Evolutionary conservation across 2,329 filamentous ascomycete species (phyloP).

Genomic region (Epichloe elymi): DNA sequence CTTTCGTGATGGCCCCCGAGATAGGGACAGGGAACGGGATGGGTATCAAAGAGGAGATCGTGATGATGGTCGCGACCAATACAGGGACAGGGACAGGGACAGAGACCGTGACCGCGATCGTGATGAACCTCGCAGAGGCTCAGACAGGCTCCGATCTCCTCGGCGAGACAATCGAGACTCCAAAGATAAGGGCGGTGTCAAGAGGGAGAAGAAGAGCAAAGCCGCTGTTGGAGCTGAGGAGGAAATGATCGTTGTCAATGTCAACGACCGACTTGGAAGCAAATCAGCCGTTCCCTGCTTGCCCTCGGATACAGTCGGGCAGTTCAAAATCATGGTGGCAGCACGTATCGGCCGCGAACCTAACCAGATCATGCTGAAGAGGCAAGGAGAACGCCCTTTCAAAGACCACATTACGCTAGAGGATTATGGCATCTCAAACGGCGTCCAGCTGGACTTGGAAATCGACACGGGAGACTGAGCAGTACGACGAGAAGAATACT

Average conservation of each 20-base stretch:
- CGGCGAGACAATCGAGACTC: constrained; percentile 15
- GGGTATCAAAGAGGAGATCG: constrained; percentile 11
- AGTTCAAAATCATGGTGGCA: constrained; percentile 87
- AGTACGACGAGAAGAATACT: background rate
- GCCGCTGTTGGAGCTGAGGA: constrained; percentile 32
- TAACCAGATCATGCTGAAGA: constrained; percentile 81
- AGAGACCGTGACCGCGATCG: constrained; percentile 15
- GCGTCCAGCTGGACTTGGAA: constrained; percentile 56
- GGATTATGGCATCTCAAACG: constrained; percentile 90
- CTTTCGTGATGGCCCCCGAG: constrained; percentile 29
- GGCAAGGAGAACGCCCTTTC: constrained; percentile 85
- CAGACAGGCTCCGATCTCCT: constrained; percentile 9
- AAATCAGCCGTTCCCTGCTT: constrained; percentile 88
- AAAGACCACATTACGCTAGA: constrained; percentile 80
- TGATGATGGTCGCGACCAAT: constrained; percentile 18
- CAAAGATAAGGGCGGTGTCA: constrained; percentile 21
- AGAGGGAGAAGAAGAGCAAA: constrained; percentile 23
- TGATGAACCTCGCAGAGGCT: constrained; percentile 5
- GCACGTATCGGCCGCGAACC: constrained; percentile 78
- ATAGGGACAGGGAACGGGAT: constrained; percentile 18
- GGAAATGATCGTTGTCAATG: constrained; percentile 84
- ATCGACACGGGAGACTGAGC: constrained; percentile 46
- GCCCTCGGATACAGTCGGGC: constrained; percentile 66
- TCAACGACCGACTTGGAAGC: constrained; percentile 94
- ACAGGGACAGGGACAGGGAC: constrained; percentile 9